These are phyloP conservation scores for Medicago ruthenica DNA, from an alignment of 306 rosid species.

Conservation along the genomic window DNA sequence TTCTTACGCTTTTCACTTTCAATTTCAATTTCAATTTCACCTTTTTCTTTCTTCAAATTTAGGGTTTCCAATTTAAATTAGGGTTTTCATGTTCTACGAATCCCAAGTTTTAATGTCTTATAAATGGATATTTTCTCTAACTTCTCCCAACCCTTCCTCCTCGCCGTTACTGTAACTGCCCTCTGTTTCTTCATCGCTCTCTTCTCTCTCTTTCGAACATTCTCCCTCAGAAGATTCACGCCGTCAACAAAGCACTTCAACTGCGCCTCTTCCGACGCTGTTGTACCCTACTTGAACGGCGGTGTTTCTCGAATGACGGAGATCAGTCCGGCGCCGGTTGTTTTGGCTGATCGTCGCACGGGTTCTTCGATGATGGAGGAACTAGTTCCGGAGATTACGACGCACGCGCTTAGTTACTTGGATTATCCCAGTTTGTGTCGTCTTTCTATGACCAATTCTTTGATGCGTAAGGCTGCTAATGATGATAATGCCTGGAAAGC, in stretches of 20 bases:
- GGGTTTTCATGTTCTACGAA: constrained; percentile 72
- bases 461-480: constrained; percentile 95
- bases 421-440: constrained; percentile 94
- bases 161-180: constrained; percentile 64
- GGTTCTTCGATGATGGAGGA: constrained; percentile 99
- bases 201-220: constrained; percentile 63
- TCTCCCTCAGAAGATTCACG: constrained; percentile 40
- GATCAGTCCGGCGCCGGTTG: constrained; percentile 36
- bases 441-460: constrained; percentile 93
- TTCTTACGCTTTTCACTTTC: not conserved
- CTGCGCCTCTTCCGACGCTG: constrained; percentile 48
- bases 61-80: constrained; percentile 42
- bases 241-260: constrained; percentile 47
- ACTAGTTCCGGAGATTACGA: constrained; percentile 96
- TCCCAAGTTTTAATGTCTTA: constrained; percentile 82
- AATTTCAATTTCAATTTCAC: not conserved
- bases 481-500: constrained; percentile 99
- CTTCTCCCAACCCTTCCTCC: constrained; percentile 57
- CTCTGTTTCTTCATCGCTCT: constrained; percentile 67
- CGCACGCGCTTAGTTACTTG: constrained; percentile 97
- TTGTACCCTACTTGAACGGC: constrained; percentile 72
- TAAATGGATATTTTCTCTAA: constrained; percentile 77
- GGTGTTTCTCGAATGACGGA: constrained; percentile 56
- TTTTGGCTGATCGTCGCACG: constrained; percentile 58
- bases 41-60: constrained; percentile 33